Base-by-base conservation (phyloP, 2,329 filamentous ascomycete species). In the Talaromyces sp. region DNA sequence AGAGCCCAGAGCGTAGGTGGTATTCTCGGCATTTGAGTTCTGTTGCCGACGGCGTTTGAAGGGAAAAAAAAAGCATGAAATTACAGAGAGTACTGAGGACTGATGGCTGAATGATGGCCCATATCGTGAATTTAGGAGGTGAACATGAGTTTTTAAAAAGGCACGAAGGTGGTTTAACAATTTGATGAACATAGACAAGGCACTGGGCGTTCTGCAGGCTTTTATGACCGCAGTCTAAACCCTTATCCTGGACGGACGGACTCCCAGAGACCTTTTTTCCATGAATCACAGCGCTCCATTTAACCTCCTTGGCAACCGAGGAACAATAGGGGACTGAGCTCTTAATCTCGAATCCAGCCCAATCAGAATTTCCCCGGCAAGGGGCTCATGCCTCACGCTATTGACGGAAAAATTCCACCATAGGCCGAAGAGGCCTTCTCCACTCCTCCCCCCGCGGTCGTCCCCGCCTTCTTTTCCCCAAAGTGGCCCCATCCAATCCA, bases 391-490 rank as follows among this genome's bases (percentile, higher is more conserved):
- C 24, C 8, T 47, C 17, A 13, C 36, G 20, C 35, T 14, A 17
- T 47, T 47, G 35, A 30, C 35, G 45, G 45, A 39, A 39, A 47
- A 47, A 39, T 40, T 30, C 17, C 2, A n/a, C 24, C 9, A 37
- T 45, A 40, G 46, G 24, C 36, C 24, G 27, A 32, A 22, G 17
- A 19, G 6, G 0, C 6, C 24, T 45, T 55, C 54, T 41, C 54
- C 56, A 54, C 51, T 20, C 35, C 20, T 40, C 24, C 48, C 56
- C 58, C 52, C 56, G 51, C 49, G 52, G 43, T 32, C 14, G 16
- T 17, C 55, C 55, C 61, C 54, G 51, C 51, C 32, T 22, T 27
- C 46, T 48, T 56, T 56, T 54, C 60, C 55, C 57, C 59, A 52
- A 57, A 44, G 43, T 17, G 41, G 50, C 36, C 55, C 57, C 60